Evolutionary conservation across 768 basidiomycete genomes (phyloP).

Genomic region (Mrakia gelida): DNA sequence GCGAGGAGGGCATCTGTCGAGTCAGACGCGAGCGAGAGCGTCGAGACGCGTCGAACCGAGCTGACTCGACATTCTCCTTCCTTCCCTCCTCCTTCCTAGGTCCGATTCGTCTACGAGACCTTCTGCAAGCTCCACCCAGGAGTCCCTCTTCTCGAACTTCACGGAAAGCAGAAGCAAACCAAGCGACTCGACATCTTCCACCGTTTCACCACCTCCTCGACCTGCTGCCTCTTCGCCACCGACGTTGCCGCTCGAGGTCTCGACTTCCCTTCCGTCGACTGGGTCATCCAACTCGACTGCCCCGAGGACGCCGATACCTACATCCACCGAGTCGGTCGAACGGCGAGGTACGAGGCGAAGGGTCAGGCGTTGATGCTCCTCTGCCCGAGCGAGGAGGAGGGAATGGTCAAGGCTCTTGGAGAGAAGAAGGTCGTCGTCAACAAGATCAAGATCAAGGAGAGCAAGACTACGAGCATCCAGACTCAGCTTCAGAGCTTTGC

Average conservation of each 20-base stretch:
- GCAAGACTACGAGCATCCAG: conserved; percentile 77
- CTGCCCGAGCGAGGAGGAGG: conserved; percentile 86
- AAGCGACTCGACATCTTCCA: conserved; percentile 76
- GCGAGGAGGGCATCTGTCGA: background rate
- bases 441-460: conserved; percentile 80
- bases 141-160: conserved; percentile 82
- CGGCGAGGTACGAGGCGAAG: conserved; percentile 84
- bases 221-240: conserved; percentile 87
- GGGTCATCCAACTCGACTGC: conserved; percentile 93
- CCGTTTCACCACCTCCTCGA: conserved; percentile 73
- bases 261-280: conserved; percentile 93
- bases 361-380: conserved; percentile 81
- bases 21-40: background rate
- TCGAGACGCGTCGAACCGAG: background rate
- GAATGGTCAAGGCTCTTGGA: conserved; percentile 68
- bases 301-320: conserved; percentile 98
- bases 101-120: conserved; percentile 91
- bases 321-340: conserved; percentile 92
- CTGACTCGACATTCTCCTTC: background rate
- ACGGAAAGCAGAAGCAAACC: conserved; percentile 95
- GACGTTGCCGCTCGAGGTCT: conserved; percentile 94
- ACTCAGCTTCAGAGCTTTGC: conserved; percentile 87
- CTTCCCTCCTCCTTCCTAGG: conserved; percentile 39
- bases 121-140: conserved; percentile 96
- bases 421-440: conserved; percentile 62